These are phyloP conservation scores for Ceratobasidium sp. DNA, from an alignment of 1,284 basidiomycete genomes.

Conservation along the genomic window DNA sequence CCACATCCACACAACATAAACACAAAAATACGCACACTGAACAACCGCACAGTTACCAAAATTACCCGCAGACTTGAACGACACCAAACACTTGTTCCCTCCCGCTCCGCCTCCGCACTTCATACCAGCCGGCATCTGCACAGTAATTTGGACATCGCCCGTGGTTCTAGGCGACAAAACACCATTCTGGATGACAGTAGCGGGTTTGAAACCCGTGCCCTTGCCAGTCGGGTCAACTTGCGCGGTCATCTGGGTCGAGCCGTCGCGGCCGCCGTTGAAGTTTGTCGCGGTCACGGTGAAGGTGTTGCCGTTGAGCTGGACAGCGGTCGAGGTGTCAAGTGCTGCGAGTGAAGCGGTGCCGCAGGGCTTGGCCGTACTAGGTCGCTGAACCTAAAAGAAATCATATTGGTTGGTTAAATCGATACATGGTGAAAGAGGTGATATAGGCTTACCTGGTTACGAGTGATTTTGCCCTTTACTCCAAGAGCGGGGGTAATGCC, in stretches of 20 bases:
- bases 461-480: neutral
- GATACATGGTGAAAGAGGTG: neutral
- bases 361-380: conserved; percentile 12
- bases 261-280: conserved; percentile 28
- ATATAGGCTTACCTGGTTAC: conserved; percentile 7
- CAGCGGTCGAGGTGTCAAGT: conserved; percentile 20
- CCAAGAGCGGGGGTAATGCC: conserved; percentile 10
- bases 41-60: conserved; percentile 38
- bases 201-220: conserved; percentile 13
- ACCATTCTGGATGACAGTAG: conserved; percentile 17
- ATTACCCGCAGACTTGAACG: conserved; percentile 61
- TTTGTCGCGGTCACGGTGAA: conserved; percentile 32
- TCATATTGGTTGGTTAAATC: conserved; percentile 10
- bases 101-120: conserved; percentile 64
- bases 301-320: conserved; percentile 4
- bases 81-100: conserved; percentile 64
- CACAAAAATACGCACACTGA: conserved; percentile 1
- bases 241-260: conserved; percentile 26
- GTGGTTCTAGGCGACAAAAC: conserved; percentile 51
- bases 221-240: conserved; percentile 29
- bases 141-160: conserved; percentile 61
- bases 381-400: neutral
- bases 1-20: neutral
- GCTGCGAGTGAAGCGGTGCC: conserved; percentile 14
- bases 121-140: conserved; percentile 63